phyloP scores from a whole-genome alignment of 2,329 filamentous ascomycete genomes.

The Cladophialophora psammophila region DNA sequence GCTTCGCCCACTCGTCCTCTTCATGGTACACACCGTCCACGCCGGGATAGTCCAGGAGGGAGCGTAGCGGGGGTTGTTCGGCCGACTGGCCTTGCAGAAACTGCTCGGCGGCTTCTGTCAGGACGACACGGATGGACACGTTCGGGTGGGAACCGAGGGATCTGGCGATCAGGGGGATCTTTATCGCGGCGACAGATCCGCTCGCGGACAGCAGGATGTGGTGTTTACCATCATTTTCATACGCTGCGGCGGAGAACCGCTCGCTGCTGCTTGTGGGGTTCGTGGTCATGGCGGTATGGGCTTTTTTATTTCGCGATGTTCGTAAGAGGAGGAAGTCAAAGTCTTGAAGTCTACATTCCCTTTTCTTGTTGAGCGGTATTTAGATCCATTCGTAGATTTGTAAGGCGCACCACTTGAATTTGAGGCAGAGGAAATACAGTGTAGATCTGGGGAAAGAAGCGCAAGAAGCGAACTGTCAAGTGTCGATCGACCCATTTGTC shows the following conservation, averaged over 20 bases:
- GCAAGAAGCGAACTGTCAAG: background rate
- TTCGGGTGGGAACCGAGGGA: slow-evolving; percentile 54
- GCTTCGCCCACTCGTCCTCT: slow-evolving; percentile 80
- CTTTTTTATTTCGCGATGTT: background rate
- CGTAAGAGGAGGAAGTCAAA: background rate
- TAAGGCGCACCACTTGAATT: background rate
- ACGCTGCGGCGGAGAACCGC: slow-evolving; percentile 38
- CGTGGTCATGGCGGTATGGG: slow-evolving; percentile 13
- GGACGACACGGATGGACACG: slow-evolving; percentile 83
- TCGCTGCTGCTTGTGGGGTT: slow-evolving; percentile 21
- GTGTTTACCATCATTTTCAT: slow-evolving; percentile 57
- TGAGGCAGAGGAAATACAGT: slow-evolving; percentile 5
- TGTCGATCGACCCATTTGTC: slow-evolving; percentile 27
- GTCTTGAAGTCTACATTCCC: background rate
- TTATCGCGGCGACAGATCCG: slow-evolving; percentile 87
- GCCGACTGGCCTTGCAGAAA: slow-evolving; percentile 78
- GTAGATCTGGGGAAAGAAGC: slow-evolving; percentile 7
- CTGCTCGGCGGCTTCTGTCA: slow-evolving; percentile 74
- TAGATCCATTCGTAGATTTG: background rate
- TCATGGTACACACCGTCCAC: slow-evolving; percentile 85
- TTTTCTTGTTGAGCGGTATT: background rate
- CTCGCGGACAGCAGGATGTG: slow-evolving; percentile 72
- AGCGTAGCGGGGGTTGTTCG: slow-evolving; percentile 75
- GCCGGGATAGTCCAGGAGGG: slow-evolving; percentile 67
- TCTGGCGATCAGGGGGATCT: slow-evolving; percentile 71